Conservation (phyloP, 164 flowering plant species). For the Magnolia sinica region DNA sequence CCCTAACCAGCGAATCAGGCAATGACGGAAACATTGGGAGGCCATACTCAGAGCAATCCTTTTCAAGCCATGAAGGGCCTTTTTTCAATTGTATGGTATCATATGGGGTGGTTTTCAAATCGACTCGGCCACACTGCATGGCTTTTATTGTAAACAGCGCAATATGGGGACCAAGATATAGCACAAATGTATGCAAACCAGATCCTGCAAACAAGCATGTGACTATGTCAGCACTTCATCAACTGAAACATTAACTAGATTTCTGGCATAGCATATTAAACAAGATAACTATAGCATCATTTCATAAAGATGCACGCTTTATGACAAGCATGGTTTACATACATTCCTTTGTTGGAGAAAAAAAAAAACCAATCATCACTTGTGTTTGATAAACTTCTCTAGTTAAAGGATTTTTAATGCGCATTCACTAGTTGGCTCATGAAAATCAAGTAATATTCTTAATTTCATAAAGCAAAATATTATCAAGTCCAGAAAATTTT, state of each 20-base stretch:
- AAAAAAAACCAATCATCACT: not conserved
- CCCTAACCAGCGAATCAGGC: conserved; percentile 38
- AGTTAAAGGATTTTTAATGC: not conserved
- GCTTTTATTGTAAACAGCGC: conserved; percentile 87
- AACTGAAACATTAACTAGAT: not conserved
- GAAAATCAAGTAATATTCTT: not conserved
- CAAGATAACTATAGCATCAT: not conserved
- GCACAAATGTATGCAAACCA: conserved; percentile 92
- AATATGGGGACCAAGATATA: conserved; percentile 89
- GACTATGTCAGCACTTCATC: not conserved
- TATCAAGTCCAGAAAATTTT: not conserved
- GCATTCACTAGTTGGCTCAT: not conserved
- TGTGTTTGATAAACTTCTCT: not conserved
- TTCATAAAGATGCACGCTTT: not conserved
- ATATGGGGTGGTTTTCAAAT: conserved; percentile 80
- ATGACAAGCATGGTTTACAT: not conserved
- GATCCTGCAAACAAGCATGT: conserved; percentile 49
- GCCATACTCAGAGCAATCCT: conserved; percentile 78
- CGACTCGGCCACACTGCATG: conserved; percentile 86
- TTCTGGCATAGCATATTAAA: not conserved
- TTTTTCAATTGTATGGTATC: conserved; percentile 86
- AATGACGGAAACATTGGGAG: conserved; percentile 56
- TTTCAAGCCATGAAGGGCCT: conserved; percentile 85
- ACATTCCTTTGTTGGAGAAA: not conserved
- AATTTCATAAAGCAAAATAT: not conserved